Conservation (phyloP, 2,329 filamentous ascomycete genomes). For the Stemphylium vesicarium region DNA sequence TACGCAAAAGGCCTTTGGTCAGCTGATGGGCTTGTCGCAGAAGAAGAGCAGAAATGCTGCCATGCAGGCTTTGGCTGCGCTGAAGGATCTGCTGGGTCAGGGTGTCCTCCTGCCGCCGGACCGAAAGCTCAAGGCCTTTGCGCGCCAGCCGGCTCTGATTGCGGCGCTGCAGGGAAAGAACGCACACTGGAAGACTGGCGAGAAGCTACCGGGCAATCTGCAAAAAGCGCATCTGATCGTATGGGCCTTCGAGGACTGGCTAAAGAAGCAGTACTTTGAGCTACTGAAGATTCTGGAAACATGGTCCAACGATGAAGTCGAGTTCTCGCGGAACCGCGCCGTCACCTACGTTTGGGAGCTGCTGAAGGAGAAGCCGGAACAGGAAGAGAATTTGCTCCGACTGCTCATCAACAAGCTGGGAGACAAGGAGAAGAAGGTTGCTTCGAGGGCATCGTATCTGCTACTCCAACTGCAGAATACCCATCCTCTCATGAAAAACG, state of each 20-base stretch:
- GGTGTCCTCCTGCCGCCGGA: constrained; percentile 84
- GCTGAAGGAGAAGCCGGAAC: constrained; percentile 93
- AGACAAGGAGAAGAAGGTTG: constrained; percentile 93
- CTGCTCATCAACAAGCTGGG: constrained; percentile 96
- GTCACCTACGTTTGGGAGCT: constrained; percentile 92
- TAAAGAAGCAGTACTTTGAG: constrained; percentile 93
- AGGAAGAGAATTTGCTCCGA: constrained; percentile 91
- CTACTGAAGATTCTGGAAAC: constrained; percentile 88
- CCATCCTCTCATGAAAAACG: constrained; percentile 91
- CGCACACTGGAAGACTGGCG: constrained; percentile 70
- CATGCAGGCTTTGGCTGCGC: constrained; percentile 85
- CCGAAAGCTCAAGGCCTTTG: constrained; percentile 80
- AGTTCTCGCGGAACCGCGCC: constrained; percentile 86
- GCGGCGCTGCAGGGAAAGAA: constrained; percentile 70
- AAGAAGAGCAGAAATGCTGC: constrained; percentile 95
- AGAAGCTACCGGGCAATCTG: constrained; percentile 74
- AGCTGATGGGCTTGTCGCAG: constrained; percentile 78
- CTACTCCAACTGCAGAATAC: constrained; percentile 88
- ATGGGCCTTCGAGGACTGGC: constrained; percentile 94
- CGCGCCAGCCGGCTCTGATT: constrained; percentile 77
- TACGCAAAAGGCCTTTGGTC: constrained; percentile 87
- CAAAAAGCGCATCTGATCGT: constrained; percentile 79
- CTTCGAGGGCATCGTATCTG: constrained; percentile 89
- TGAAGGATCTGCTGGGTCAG: constrained; percentile 93
- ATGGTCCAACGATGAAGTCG: constrained; percentile 95